Base-by-base conservation (phyloP, 2,329 filamentous ascomycete genomes). In the Talaromyces sp. region DNA sequence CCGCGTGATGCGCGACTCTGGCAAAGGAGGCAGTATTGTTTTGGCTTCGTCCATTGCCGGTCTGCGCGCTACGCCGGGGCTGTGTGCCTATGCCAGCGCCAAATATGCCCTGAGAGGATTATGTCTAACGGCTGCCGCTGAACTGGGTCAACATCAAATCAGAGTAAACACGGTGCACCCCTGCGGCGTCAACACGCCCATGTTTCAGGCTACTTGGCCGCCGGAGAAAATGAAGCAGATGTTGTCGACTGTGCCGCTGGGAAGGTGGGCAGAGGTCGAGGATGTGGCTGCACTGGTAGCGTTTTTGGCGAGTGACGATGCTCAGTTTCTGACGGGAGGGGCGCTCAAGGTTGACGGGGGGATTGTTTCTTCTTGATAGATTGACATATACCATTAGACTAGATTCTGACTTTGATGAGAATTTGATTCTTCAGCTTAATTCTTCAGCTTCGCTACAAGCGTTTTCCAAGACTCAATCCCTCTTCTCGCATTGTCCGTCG, bases 131-230 rank as follows among this genome's bases (percentile, higher is more conserved):
- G 76, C 76, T 28, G 75, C 76, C 7, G 69, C 70, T 18, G 76
- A 77, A 63, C 68, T 78, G 3, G 75, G 75, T 8, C 72, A 72
- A 35, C 67, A 71, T 58, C 72, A 72, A 46, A 77, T 77, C 63
- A 73, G 76, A 31, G 76, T 77, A 60, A 78, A 77, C 66, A 77
- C 75, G 2, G 74, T 78, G 16, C 76, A 77, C 64, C 76, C 75
- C 5, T 75, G 73, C 54, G 75, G 74, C 44, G 72, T 78, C 25
- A 71, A 76, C 40, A 71, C 72, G 2, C 72, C 73, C 6, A 72
- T 75, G 61, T 77, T 74, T 60, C 68, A 70, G 39, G 68, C 72
- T 37, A 65, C 74, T 3, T 76, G 74, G 74, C 70, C 62, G n/a
- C 63, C 68, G 21, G 72, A 76, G 60, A 72, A 71, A 62, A 66